Base-by-base conservation (phyloP, 768 basidiomycete species). In the Filobasidium floriforme region DNA sequence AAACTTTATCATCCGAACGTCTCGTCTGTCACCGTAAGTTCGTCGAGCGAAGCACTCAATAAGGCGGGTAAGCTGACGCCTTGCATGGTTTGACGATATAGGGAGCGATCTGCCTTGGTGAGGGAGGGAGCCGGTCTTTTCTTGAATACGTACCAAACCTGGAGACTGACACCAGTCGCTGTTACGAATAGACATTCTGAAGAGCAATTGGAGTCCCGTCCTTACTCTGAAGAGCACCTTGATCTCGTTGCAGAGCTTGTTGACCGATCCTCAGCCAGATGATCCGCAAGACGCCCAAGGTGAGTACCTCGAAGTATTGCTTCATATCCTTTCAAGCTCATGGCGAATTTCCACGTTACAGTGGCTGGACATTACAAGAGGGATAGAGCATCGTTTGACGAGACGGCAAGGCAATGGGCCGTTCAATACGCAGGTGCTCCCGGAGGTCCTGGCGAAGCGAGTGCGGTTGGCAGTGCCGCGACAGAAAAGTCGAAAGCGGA, bases 311-410 rank as follows among this genome's bases (percentile, higher is more conserved):
- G 44, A 28, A 15, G 7, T 18, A 1, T 0, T n/a, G 41, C 10
- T 19, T 15, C 22, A 15, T 44, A 40, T 26, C 15, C 41, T 37
- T 43, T 37, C 22, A 37, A 5, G 19, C 24, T 10, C 24, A 10
- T 49, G 12, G 3, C 5, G 15, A 2, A 4, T 26, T 41, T n/a
- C 22, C 51, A 14, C 28, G 37, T 26, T 40, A 28, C 59, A 81
- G 93, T 98, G 12, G 93, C 93, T 14, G 97, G 96, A 77, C 94
- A 96, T 75, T 98, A 89, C 73, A 88, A 89, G 78, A 90, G 92
- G 14, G 89, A 88, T 77, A 88, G 88, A 76, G 80, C 81, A 28
- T 87, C 88, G 72, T 98, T 98, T 71, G 89, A 93, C 66, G 89
- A 89, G 44, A 98, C 93, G 3, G 93, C 93, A 65, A 83, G 85